Evolutionary conservation across 768 basidiomycete species (phyloP).

Genomic region (Lentinula aciculospora): DNA sequence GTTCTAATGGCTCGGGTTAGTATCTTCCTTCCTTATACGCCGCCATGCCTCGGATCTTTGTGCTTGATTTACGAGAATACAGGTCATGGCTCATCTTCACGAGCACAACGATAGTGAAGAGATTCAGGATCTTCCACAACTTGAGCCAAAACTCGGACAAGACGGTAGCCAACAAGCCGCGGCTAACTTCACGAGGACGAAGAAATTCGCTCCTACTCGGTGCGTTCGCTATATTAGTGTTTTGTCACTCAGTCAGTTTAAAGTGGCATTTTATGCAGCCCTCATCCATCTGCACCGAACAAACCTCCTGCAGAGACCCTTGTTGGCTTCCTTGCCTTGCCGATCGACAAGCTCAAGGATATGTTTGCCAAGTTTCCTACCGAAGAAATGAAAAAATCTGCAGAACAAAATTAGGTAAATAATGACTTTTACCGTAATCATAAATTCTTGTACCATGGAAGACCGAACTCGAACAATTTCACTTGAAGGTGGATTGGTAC

Average conservation of each 20-base stretch:
- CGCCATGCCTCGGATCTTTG: too few relatives aligned
- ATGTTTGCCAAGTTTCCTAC: constrained; percentile 49
- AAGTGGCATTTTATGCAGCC: constrained; percentile 12
- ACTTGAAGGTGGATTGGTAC: too few relatives aligned
- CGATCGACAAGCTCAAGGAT: constrained; percentile 57
- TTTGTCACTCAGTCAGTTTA: background rate
- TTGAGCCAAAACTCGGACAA: constrained; percentile 41
- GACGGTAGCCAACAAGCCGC: constrained; percentile 42
- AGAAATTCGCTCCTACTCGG: constrained; percentile 61
- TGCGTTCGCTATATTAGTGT: constrained; percentile 17
- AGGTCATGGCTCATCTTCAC: constrained; percentile 41
- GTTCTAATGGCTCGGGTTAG: constrained; percentile 24
- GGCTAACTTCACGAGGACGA: constrained; percentile 43
- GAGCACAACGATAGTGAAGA: constrained; percentile 57
- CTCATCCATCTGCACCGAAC: constrained; percentile 49
- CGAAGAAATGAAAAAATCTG: constrained; percentile 40
- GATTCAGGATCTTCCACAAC: constrained; percentile 45
- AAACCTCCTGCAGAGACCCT: constrained; percentile 59
- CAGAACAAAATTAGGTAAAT: constrained; percentile 4
- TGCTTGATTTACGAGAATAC: too few relatives aligned
- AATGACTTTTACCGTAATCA: too few relatives aligned
- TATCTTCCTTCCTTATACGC: background rate
- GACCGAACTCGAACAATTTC: too few relatives aligned
- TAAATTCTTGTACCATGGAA: too few relatives aligned
- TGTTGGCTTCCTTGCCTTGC: constrained; percentile 45